Percentiles rank a stretch among this genome's conserved stretches.
These are phyloP conservation scores for Aspergillus fructus DNA, from an alignment of 2,329 filamentous ascomycete species.

Conservation along the genomic window DNA sequence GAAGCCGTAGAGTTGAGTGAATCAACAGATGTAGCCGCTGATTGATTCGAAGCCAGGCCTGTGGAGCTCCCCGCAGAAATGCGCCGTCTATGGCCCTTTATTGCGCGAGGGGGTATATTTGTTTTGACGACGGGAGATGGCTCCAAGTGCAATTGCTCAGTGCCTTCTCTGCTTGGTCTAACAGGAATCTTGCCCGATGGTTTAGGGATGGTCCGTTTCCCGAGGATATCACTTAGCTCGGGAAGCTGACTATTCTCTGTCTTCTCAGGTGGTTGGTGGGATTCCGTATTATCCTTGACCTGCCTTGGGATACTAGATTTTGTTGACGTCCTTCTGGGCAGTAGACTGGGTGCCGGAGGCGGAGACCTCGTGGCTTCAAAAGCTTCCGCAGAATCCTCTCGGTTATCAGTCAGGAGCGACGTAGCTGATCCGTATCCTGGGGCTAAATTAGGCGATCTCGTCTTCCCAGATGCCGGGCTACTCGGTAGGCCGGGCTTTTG, in stretches of 20 bases:
- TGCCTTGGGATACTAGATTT: constrained; percentile 48
- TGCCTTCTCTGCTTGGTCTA: constrained; percentile 68
- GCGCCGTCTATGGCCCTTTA: constrained; percentile 51
- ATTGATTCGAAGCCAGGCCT: constrained; percentile 33
- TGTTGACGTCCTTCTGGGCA: constrained; percentile 62
- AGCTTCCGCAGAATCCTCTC: not conserved
- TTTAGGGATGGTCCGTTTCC: constrained; percentile 23
- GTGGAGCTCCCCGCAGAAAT: constrained; percentile 48
- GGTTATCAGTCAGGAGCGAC: constrained; percentile 5
- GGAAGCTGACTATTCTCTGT: not conserved
- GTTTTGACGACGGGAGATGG: constrained; percentile 57
- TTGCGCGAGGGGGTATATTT: constrained; percentile 51
- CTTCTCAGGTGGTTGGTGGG: not conserved
- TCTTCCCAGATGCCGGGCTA: constrained; percentile 19
- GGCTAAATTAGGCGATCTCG: constrained; percentile 14
- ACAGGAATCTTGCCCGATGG: constrained; percentile 47
- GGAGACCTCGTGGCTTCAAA: constrained; percentile 3
- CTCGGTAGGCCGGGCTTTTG: constrained; percentile 21
- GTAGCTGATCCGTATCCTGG: constrained; percentile 13
- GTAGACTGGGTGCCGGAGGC: constrained; percentile 57
- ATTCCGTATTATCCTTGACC: constrained; percentile 24
- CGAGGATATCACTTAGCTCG: not conserved
- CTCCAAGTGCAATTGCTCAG: constrained; percentile 58
- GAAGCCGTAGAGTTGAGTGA: constrained; percentile 36
- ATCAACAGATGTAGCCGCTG: constrained; percentile 37